phyloP scores from a whole-genome alignment of 352 stramenopile species.

The Aphanomyces astaci region DNA sequence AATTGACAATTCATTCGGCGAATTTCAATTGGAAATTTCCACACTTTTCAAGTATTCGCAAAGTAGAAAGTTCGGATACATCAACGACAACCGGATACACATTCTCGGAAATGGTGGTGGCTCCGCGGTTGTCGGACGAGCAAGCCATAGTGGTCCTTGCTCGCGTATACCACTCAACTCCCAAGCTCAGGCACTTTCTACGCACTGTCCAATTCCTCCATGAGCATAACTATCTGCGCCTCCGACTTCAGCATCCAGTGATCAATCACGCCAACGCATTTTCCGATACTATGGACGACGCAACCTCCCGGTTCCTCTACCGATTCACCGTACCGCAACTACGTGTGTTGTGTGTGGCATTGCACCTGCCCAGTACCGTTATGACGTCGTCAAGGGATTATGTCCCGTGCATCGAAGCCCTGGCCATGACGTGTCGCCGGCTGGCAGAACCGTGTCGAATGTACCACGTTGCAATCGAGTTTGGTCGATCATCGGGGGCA shows the following conservation, averaged over 20 bases:
- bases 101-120: too few relatives aligned
- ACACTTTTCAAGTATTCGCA: too few relatives aligned
- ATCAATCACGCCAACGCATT: neutral
- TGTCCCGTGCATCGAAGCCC: neutral
- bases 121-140: too few relatives aligned
- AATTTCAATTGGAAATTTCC: too few relatives aligned
- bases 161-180: neutral
- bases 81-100: too few relatives aligned
- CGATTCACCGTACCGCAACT: neutral
- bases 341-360: neutral
- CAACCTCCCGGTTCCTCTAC: neutral
- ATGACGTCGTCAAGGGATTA: neutral
- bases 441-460: neutral
- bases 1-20: too few relatives aligned
- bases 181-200: neutral
- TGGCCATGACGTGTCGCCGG: neutral
- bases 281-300: neutral
- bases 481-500: neutral
- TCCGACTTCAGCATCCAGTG: neutral
- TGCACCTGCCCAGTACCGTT: neutral
- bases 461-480: too few relatives aligned
- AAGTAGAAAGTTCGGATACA: too few relatives aligned
- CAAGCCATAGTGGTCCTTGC: neutral
- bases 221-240: neutral
- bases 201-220: neutral